Base-by-base conservation (phyloP, 768 basidiomycete species). In the Termitomyces sp. region DNA sequence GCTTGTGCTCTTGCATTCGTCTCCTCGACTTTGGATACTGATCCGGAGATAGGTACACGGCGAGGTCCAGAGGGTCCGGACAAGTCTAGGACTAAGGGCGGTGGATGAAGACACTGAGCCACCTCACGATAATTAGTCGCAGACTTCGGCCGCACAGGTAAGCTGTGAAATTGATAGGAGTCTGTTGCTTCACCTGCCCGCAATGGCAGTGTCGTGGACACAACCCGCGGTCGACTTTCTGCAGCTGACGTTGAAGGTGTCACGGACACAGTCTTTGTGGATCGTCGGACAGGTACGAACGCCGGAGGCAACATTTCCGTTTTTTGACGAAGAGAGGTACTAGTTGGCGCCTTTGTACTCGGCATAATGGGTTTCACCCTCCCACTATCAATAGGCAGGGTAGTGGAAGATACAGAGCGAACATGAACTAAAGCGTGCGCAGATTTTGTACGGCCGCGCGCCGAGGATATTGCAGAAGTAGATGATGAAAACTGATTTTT, bases 371-470 rank as follows among this genome's bases (percentile, higher is more conserved):
- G 61, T 48, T 54, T 54, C 30, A 55, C 41, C 6, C 45, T 54
- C 31, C 33, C 55, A 39, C 3, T n/a, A 42, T 59, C 58, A 20
- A 61, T 64, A 27, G 67, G 58, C 6, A 66, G 44, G 30, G 66
- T 65, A 11, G 71, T 66, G 34, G 71, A 66, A 50, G 73, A 74
- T 3, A 65, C 65, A 6, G 70, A 68, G 39, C 70, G 57, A 30
- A 59, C 54, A 47, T 71, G 69, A 20, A 63, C 24, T 11, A 54
- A 60, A 12, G 58, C 47, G 13, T 58, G 33, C 5, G 41, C 11
- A 54, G 27, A 15, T 56, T 63, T 54, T 33, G 61, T 36, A 12
- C 58, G 57, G 7, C 64, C 59, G 20, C 65, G 61, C n/a, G 68
- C 63, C 15, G 69, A 66, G 22, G 67, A 59, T 24, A 64, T 59